phyloP scores from a whole-genome alignment of 208 protist species.

The Porcisia deanei region DNA sequence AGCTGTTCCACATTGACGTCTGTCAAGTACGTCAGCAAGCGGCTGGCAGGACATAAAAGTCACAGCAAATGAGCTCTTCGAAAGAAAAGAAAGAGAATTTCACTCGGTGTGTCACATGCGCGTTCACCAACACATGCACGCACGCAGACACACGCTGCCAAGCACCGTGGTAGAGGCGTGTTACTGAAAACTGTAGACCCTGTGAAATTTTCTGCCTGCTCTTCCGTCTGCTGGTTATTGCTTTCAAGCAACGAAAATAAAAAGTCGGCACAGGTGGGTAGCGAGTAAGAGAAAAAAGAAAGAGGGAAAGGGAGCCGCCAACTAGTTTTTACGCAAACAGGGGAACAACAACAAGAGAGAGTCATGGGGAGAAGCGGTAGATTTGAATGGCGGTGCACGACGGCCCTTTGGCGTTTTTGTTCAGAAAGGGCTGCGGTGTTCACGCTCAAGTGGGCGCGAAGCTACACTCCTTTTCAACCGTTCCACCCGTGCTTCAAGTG shows the following conservation, averaged over 20 bases:
- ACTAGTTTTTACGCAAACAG: neutral
- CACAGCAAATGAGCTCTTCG: neutral
- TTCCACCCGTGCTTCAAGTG: neutral
- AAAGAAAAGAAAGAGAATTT: neutral
- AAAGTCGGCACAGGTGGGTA: neutral
- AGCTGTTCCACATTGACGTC: conserved; percentile 20
- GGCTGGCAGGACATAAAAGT: neutral
- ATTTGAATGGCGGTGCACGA: neutral
- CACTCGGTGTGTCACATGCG: neutral
- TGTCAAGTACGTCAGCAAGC: neutral
- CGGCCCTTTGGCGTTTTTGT: neutral
- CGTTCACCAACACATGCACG: neutral
- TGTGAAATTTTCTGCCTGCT: neutral
- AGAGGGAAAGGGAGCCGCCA: neutral
- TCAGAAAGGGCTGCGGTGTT: neutral
- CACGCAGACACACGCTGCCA: conserved; percentile 2
- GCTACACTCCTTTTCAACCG: neutral
- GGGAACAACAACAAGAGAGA: neutral
- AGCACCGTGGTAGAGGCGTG: neutral
- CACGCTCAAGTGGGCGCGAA: neutral
- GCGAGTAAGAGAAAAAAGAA: conserved; percentile 8
- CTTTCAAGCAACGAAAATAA: neutral
- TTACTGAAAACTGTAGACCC: neutral
- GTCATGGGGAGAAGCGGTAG: neutral
- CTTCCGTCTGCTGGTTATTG: neutral